Evolutionary conservation across 306 rosid species (phyloP).

Genomic region (Vigna radiata): DNA sequence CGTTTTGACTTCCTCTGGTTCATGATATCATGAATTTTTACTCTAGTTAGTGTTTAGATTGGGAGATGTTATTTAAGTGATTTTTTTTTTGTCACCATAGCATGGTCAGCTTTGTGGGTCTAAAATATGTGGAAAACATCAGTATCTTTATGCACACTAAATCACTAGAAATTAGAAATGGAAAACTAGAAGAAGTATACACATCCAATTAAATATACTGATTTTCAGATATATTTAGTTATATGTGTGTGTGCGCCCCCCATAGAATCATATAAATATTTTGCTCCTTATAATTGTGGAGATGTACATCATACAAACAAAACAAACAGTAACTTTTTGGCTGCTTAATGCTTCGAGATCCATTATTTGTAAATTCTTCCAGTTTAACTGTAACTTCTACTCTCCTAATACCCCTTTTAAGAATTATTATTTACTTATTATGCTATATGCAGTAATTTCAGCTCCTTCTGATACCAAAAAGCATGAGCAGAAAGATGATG

Average conservation of each 20-base stretch:
- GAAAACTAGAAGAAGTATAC: neutral
- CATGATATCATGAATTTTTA: neutral
- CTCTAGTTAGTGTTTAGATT: slow-evolving; percentile 7
- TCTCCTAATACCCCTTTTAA: neutral
- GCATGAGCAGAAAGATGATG: slow-evolving; percentile 73
- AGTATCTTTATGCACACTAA: neutral
- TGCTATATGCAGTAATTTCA: slow-evolving; percentile 56
- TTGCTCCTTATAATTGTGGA: slow-evolving; percentile 25
- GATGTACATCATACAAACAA: slow-evolving; percentile 29
- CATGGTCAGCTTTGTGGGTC: neutral
- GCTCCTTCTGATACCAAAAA: slow-evolving; percentile 68
- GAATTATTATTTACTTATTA: slow-evolving; percentile 21
- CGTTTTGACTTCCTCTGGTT: slow-evolving; percentile 15
- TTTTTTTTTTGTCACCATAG: slow-evolving; percentile 17
- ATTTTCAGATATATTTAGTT: neutral
- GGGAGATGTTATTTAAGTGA: slow-evolving; percentile 27
- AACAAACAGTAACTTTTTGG: slow-evolving; percentile 6
- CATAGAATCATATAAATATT: neutral
- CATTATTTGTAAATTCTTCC: slow-evolving; percentile 27
- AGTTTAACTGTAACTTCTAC: slow-evolving; percentile 13
- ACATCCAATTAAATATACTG: neutral
- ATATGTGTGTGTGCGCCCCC: too few relatives aligned
- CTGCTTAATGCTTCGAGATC: slow-evolving; percentile 13
- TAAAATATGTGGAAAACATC: slow-evolving; percentile 1
- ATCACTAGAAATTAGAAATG: slow-evolving; percentile 9